Percentiles rank a stretch among this genome's conserved stretches.
phyloP scores from a whole-genome alignment of 768 basidiomycete species.

The Trametes elegans region DNA sequence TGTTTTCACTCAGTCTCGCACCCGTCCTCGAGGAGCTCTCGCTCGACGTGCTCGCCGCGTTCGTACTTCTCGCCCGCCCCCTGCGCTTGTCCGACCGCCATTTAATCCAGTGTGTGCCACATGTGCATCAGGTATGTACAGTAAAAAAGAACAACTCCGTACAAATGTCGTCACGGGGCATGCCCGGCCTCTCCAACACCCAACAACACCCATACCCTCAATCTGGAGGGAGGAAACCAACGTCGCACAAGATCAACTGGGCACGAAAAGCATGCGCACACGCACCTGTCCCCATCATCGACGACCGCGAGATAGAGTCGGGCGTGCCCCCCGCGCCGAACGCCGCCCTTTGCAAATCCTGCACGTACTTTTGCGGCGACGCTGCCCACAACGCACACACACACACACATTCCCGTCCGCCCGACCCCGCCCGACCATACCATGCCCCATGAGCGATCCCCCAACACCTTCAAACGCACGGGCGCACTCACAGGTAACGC shows the following conservation, averaged over 20 bases:
- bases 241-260: not conserved
- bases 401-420: too few relatives aligned
- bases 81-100: too few relatives aligned
- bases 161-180: too few relatives aligned
- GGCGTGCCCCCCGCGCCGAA: conserved; percentile 13
- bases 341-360: conserved; percentile 9
- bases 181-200: too few relatives aligned
- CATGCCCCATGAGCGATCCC: not conserved
- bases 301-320: conserved; percentile 15
- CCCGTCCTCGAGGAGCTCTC: too few relatives aligned
- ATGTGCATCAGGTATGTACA: too few relatives aligned
- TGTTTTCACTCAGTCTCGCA: too few relatives aligned
- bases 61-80: too few relatives aligned
- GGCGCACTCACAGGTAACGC: not conserved
- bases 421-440: not conserved
- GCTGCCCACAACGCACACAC: not conserved
- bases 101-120: too few relatives aligned
- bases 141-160: too few relatives aligned
- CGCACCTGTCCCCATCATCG: conserved; percentile 6
- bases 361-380: not conserved
- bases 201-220: too few relatives aligned
- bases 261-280: not conserved
- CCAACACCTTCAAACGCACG: not conserved
- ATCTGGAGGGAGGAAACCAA: not conserved
- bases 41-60: too few relatives aligned